Conservation (phyloP, 805 yeast genomes). For the Starmera caribaea region DNA sequence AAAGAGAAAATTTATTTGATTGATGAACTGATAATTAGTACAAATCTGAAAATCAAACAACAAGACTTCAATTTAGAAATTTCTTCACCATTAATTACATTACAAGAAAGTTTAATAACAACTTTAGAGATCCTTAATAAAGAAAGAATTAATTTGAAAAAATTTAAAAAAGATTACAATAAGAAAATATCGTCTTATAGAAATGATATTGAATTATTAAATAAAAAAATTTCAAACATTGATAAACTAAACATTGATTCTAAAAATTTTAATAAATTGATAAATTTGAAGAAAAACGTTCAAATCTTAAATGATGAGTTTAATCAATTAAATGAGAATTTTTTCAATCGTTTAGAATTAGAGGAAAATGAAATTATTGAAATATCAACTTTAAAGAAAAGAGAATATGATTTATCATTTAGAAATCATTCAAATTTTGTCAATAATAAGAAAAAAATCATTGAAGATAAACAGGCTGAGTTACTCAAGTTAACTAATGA, state of each 20-base stretch:
- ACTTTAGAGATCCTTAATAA: constrained; percentile 50
- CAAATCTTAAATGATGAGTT: constrained; percentile 17
- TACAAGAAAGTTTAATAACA: constrained; percentile 55
- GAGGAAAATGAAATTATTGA: constrained; percentile 29
- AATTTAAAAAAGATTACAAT: constrained; percentile 46
- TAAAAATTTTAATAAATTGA: constrained; percentile 25
- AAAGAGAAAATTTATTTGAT: constrained; percentile 25
- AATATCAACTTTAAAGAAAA: constrained; percentile 25
- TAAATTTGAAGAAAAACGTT: constrained; percentile 11
- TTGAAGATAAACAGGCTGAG: constrained; percentile 13
- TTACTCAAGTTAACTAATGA: constrained; percentile 21
- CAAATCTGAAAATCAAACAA: constrained; percentile 15
- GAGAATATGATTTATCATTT: constrained; percentile 26
- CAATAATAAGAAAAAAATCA: constrained; percentile 17
- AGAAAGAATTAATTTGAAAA: constrained; percentile 48
- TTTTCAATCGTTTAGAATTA: constrained; percentile 6
- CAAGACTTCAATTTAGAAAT: constrained; percentile 22
- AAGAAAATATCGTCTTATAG: constrained; percentile 41
- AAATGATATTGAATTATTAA: constrained; percentile 46
- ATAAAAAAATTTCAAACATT: constrained; percentile 34
- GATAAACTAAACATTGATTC: constrained; percentile 40
- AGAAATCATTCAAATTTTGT: constrained; percentile 24
- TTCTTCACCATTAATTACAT: constrained; percentile 50
- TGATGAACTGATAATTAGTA: constrained; percentile 30
- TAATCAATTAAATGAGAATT: constrained; percentile 11